These are phyloP conservation scores for Epichloe brachyelytri DNA, from an alignment of 2,329 filamentous ascomycete species.

Conservation along the genomic window DNA sequence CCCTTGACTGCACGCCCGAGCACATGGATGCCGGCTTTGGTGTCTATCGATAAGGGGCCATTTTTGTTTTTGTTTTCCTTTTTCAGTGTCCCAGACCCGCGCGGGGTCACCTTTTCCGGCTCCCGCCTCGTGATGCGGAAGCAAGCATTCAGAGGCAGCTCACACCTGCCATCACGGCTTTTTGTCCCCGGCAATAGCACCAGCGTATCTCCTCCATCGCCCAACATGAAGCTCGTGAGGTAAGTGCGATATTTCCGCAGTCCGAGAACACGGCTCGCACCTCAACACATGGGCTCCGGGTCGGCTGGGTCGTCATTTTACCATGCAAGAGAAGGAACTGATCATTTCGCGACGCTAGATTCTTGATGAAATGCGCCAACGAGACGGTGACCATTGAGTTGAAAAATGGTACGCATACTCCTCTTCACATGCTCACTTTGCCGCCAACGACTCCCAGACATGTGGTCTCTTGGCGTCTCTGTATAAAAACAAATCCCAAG, in stretches of 20 bases:
- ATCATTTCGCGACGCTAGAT: conserved; percentile 40
- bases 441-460: neutral
- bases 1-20: neutral
- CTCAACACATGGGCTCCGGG: neutral
- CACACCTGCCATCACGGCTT: neutral
- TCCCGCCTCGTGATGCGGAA: neutral
- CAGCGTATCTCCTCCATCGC: conserved; percentile 9
- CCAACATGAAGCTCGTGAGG: conserved; percentile 93
- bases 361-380: conserved; percentile 98
- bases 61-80: neutral
- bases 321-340: conserved; percentile 9
- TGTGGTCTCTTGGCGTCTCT: neutral
- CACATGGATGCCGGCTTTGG: neutral
- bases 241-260: conserved; percentile 32
- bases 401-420: conserved; percentile 68
- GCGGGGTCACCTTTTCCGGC: neutral
- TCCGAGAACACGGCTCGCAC: neutral
- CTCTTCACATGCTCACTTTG: neutral
- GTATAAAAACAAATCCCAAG: neutral
- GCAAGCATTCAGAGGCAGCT: neutral
- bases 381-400: conserved; percentile 97
- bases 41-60: conserved; percentile 2
- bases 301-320: neutral
- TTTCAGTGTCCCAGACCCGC: neutral
- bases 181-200: neutral